Conservation (phyloP, 225 moss, liverwort and hornwort genomes). For the Sphagnum tenellum region DNA sequence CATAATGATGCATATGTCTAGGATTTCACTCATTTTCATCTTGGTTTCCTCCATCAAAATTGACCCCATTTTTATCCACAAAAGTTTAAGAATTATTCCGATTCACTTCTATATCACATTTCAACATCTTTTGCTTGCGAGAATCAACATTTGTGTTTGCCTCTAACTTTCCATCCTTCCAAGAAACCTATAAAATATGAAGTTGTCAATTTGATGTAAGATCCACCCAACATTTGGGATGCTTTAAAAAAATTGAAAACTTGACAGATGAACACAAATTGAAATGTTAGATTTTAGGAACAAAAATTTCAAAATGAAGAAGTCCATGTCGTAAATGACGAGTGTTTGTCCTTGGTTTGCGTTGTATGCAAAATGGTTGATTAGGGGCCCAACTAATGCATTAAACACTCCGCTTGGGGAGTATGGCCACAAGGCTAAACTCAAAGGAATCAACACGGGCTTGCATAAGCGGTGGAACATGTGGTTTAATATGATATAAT, state of each 20-base stretch:
- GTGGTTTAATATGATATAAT: too few species aligned
- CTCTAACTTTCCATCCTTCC: conserved; percentile 40
- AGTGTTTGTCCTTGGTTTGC: too few species aligned
- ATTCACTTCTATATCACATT: conserved; percentile 27
- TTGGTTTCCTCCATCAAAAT: neutral
- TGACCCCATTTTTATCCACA: neutral
- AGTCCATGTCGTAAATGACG: too few species aligned
- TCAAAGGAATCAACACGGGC: too few species aligned
- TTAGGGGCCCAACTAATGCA: too few species aligned
- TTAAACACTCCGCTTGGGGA: too few species aligned
- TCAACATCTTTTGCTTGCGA: conserved; percentile 32
- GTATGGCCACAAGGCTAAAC: too few species aligned
- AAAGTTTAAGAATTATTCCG: conserved; percentile 18
- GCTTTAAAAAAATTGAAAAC: neutral
- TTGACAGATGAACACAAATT: neutral
- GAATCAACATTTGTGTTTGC: conserved; percentile 42
- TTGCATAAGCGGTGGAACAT: too few species aligned
- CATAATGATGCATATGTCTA: neutral
- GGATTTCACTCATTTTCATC: neutral
- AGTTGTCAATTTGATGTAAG: neutral
- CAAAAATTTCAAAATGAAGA: too few species aligned
- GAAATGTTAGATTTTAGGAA: neutral
- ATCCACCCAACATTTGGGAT: neutral
- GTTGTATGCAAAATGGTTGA: too few species aligned
- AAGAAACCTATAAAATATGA: conserved; percentile 4